Percentiles rank a stretch among this genome's conserved stretches.
Evolutionary conservation across 2,329 filamentous ascomycete species (phyloP).

Genomic region (Colletotrichum melonis): DNA sequence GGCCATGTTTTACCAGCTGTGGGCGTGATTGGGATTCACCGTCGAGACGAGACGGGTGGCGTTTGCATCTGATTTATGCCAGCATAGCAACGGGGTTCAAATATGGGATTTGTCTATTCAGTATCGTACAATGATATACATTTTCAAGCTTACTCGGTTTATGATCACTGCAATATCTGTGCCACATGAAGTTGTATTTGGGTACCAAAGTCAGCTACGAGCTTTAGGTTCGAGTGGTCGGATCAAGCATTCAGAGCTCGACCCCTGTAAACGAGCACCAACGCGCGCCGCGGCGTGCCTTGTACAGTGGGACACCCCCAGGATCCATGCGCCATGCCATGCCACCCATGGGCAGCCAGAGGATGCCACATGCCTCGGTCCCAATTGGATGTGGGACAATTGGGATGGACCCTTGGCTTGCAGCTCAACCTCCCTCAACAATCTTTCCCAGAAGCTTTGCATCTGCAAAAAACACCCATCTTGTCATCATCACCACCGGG

Average conservation of each 20-base stretch:
- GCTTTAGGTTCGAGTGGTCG: neutral
- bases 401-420: constrained; percentile 17
- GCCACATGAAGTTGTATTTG: no score
- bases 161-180: neutral
- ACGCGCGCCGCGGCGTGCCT: constrained; percentile 8
- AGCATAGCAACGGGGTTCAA: constrained; percentile 18
- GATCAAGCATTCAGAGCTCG: neutral
- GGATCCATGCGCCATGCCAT: neutral
- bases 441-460: constrained; percentile 3
- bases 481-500: no score
- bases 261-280: constrained; percentile 7
- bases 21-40: constrained; percentile 41
- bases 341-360: neutral
- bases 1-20: constrained; percentile 15
- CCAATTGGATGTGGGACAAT: constrained; percentile 14
- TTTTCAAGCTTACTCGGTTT: neutral
- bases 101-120: neutral
- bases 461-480: neutral
- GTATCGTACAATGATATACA: neutral
- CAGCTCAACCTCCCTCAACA: constrained; percentile 36
- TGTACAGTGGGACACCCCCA: constrained; percentile 16
- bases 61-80: neutral
- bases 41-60: no score
- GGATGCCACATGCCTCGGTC: constrained; percentile 9
- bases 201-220: neutral